Conservation (phyloP, 2,329 filamentous ascomycete species). For the Trichoderma semiorbis region DNA sequence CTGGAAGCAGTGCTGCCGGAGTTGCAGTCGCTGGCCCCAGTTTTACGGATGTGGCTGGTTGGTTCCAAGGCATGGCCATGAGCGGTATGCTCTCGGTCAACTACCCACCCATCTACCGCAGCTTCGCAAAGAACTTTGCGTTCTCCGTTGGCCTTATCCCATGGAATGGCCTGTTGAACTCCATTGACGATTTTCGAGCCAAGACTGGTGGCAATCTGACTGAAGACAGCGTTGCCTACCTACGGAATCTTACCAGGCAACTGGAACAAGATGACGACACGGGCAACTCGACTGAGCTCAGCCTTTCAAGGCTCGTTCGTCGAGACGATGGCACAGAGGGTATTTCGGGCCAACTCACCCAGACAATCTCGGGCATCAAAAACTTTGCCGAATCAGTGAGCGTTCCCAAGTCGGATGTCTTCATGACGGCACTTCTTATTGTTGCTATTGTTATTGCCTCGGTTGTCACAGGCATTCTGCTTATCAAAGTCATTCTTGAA, state of each 20-base stretch:
- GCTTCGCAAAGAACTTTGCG: conserved; percentile 88
- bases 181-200: conserved; percentile 80
- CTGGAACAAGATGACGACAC: conserved; percentile 52
- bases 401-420: conserved; percentile 85
- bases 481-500: conserved; percentile 90
- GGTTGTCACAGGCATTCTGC: conserved; percentile 80
- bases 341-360: conserved; percentile 29
- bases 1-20: conserved; percentile 49
- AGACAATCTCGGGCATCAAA: conserved; percentile 70
- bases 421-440: conserved; percentile 90
- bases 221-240: conserved; percentile 67
- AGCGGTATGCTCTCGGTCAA: conserved; percentile 94
- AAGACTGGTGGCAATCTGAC: conserved; percentile 85
- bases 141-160: conserved; percentile 84
- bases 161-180: conserved; percentile 73
- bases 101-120: conserved; percentile 83
- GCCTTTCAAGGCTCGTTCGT: conserved; percentile 47
- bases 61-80: conserved; percentile 91
- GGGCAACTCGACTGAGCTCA: conserved; percentile 35
- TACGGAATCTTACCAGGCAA: conserved; percentile 73
- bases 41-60: conserved; percentile 79
- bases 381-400: conserved; percentile 78
- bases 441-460: conserved; percentile 82
- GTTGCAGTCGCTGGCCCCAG: conserved; percentile 70
- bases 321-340: conserved; percentile 49